phyloP scores from a whole-genome alignment of 1,284 basidiomycete species.

The Stygiomarasmius scandens region DNA sequence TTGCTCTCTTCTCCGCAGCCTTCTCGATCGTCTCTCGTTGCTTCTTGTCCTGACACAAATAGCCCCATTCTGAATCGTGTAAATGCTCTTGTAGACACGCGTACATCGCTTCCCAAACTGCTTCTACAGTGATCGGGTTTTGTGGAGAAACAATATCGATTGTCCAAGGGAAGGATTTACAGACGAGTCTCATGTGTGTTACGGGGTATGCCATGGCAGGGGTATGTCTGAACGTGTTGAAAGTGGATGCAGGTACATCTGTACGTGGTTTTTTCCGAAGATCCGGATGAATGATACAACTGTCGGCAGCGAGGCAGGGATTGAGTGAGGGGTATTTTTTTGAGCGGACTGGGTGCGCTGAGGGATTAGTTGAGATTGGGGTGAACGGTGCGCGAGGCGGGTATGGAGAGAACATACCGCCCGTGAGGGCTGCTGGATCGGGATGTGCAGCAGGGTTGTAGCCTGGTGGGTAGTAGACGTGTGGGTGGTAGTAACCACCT shows the following conservation, averaged over 20 bases:
- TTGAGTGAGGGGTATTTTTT: conserved; percentile 47
- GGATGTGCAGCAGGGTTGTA: conserved; percentile 4
- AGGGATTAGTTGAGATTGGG: neutral
- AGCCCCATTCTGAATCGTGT: conserved; percentile 64
- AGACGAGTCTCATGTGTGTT: conserved; percentile 50
- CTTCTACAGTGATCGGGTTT: conserved; percentile 48
- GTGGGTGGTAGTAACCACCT: conserved; percentile 7
- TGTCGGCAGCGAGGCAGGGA: conserved; percentile 52
- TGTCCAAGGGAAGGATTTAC: conserved; percentile 61
- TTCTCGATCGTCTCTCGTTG: conserved; percentile 37
- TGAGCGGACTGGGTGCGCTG: conserved; percentile 17
- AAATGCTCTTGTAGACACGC: conserved; percentile 51
- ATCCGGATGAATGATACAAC: conserved; percentile 53
- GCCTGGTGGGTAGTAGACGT: conserved; percentile 11
- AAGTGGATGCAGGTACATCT: conserved; percentile 45
- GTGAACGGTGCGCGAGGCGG: too few species aligned
- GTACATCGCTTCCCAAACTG: conserved; percentile 55
- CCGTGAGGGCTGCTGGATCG: neutral
- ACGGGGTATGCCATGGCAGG: conserved; percentile 38
- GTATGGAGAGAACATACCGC: neutral
- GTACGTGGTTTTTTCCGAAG: conserved; percentile 42
- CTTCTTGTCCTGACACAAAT: conserved; percentile 41
- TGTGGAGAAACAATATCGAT: conserved; percentile 47
- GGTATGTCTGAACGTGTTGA: conserved; percentile 36
- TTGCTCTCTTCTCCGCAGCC: conserved; percentile 33